Conservation (phyloP, 2,329 filamentous ascomycete species). For the Geosmithia morbida region DNA sequence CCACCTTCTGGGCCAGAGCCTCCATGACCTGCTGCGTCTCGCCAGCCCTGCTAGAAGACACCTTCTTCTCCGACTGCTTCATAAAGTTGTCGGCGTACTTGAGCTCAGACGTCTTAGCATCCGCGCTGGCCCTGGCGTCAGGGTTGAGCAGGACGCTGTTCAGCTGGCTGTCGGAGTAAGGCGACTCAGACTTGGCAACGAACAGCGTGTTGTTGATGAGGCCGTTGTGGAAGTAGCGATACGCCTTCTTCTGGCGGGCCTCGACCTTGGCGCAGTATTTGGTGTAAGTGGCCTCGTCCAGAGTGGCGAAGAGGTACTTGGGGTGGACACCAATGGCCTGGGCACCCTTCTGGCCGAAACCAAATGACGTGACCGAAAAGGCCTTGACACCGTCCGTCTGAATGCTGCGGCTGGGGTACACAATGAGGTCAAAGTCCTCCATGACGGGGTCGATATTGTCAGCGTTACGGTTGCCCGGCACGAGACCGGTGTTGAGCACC, state of each 20-base stretch:
- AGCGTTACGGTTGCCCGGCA: constrained; percentile 94
- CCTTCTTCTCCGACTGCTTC: constrained; percentile 44
- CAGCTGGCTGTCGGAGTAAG: constrained; percentile 81
- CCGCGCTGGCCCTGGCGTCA: constrained; percentile 65
- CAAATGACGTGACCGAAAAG: constrained; percentile 97
- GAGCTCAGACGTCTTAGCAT: constrained; percentile 77
- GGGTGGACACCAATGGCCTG: constrained; percentile 96
- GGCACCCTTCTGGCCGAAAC: constrained; percentile 97
- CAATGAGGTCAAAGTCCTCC: constrained; percentile 96
- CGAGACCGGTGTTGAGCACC: constrained; percentile 83
- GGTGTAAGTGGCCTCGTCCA: constrained; percentile 72
- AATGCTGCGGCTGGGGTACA: constrained; percentile 88
- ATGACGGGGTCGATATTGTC: constrained; percentile 94
- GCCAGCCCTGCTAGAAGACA: constrained; percentile 33
- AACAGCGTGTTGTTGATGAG: constrained; percentile 97
- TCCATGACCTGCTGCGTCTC: constrained; percentile 65
- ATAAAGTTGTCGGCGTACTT: constrained; percentile 58
- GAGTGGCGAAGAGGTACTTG: constrained; percentile 87
- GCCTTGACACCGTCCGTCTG: constrained; percentile 98
- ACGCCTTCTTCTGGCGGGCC: constrained; percentile 93
- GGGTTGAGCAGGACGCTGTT: constrained; percentile 87
- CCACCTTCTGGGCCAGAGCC: constrained; percentile 51
- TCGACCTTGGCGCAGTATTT: constrained; percentile 81
- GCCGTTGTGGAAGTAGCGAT: constrained; percentile 96
- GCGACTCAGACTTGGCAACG: constrained; percentile 82